Conservation (phyloP, 2,329 filamentous ascomycete species). For the Sporothrix humicola region DNA sequence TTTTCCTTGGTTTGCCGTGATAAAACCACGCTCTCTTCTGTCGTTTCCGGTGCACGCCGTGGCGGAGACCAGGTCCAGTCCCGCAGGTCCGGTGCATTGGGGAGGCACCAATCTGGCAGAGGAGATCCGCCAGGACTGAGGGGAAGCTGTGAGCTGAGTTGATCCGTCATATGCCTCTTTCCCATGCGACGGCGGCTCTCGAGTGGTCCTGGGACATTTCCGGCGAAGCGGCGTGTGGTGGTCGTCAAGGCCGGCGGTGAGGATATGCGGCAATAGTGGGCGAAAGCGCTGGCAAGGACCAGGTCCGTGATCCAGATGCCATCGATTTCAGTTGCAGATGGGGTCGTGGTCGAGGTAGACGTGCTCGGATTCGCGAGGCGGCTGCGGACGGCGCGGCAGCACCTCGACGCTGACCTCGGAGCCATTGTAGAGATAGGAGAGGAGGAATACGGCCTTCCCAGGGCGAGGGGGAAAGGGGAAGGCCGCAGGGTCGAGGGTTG, state of each 20-base stretch:
- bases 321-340: conserved; percentile 42
- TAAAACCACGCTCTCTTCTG: neutral
- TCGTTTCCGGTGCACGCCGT: conserved; percentile 37
- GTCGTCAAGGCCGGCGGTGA: neutral
- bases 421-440: conserved; percentile 30
- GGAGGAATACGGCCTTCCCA: conserved; percentile 28
- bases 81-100: conserved; percentile 52
- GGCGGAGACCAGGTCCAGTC: conserved; percentile 62
- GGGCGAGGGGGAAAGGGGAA: neutral
- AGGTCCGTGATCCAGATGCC: conserved; percentile 66
- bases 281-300: conserved; percentile 57
- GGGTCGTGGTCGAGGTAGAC: conserved; percentile 44
- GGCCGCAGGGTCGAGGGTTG: neutral
- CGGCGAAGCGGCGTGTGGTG: conserved; percentile 42
- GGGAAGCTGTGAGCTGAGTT: conserved; percentile 50
- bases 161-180: conserved; percentile 60
- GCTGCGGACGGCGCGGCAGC: neutral
- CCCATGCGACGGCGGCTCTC: conserved; percentile 60
- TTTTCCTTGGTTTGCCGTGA: conserved; percentile 2
- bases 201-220: conserved; percentile 59
- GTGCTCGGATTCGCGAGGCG: conserved; percentile 51
- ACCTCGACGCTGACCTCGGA: conserved; percentile 18
- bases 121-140: neutral
- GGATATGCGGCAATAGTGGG: conserved; percentile 48
- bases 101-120: conserved; percentile 54